Conservation (phyloP, 2,329 filamentous ascomycete species). For the Bipolaris victoriae region DNA sequence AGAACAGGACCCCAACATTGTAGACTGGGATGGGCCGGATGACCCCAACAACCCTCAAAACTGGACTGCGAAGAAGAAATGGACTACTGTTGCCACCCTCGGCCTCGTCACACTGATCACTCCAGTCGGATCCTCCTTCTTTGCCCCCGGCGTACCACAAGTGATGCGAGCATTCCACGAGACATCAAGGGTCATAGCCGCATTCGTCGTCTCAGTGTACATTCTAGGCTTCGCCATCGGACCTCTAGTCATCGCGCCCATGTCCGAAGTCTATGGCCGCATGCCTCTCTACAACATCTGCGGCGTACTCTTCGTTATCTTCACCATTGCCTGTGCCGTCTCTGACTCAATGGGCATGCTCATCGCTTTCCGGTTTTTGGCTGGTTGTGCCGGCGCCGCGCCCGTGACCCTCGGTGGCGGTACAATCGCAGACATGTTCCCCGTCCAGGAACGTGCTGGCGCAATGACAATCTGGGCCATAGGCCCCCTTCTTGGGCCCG, state of each 20-base stretch:
- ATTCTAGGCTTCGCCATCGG: slow-evolving; percentile 49
- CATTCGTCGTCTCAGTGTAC: slow-evolving; percentile 50
- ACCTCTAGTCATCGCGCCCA: slow-evolving; percentile 46
- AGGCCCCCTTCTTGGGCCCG: slow-evolving; percentile 47
- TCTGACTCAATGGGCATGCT: slow-evolving; percentile 46
- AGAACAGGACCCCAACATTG: slow-evolving; percentile 35
- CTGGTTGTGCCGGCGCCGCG: slow-evolving; percentile 42
- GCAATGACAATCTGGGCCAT: slow-evolving; percentile 48
- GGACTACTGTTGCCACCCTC: slow-evolving; percentile 44
- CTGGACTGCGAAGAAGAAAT: slow-evolving; percentile 47
- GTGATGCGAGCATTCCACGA: slow-evolving; percentile 44
- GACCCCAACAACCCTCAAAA: slow-evolving; percentile 51
- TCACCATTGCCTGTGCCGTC: slow-evolving; percentile 54
- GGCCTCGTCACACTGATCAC: slow-evolving; percentile 48
- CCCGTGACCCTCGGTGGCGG: slow-evolving; percentile 47
- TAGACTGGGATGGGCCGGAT: slow-evolving; percentile 46
- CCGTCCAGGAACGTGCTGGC: slow-evolving; percentile 40
- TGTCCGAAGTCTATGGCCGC: slow-evolving; percentile 48
- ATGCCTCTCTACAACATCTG: slow-evolving; percentile 38
- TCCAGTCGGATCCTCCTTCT: slow-evolving; percentile 48
- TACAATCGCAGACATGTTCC: slow-evolving; percentile 47
- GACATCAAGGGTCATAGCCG: slow-evolving; percentile 38
- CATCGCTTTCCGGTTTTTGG: slow-evolving; percentile 47
- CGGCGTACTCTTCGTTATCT: slow-evolving; percentile 59
- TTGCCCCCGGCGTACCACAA: slow-evolving; percentile 67